Base-by-base conservation (phyloP, 2,329 filamentous ascomycete genomes). In the Lasiodiplodia citricola region DNA sequence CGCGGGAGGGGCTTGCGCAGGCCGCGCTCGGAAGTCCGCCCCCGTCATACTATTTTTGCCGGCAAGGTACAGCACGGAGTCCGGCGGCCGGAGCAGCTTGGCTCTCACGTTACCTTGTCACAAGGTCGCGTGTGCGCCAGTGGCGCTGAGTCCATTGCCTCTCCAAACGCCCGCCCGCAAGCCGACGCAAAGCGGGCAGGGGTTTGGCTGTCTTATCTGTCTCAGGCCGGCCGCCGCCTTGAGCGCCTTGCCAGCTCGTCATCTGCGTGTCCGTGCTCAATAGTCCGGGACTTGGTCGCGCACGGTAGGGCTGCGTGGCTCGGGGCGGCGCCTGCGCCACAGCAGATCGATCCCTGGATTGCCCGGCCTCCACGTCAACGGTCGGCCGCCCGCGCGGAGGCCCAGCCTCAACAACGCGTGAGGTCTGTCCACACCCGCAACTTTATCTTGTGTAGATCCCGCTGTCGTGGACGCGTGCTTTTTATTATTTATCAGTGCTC, bases 121-220 rank as follows among this genome's bases (percentile, higher is more conserved):
- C 60, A 64, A 64, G 60, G 60, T 25, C 44, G 44, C n/a, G 47
- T 38, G 60, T 63, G 58, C 58, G 58, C 58, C 38, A 6, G 37
- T 31, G 63, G 37, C 64, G 52, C 37, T 25, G 54, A 21, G 18
- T 57, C 25, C 52, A 44, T 55, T 57, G 21, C 44, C 37, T 11
- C 23, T 50, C 14, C 28, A 1, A 8, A 31, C 25, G 50, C 50
- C 50, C 28, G 18, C 18, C 31, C 28, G 23, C 38, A 51, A 58
- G 65, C 65, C 65, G 65, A 67, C n/a, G 65, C 28, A 50, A 58
- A 37, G 65, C 64, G 51, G 38, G 54, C 65, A 50, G 16, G 64
- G 41, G 18, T 31, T 18, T 23, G 47, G 60, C 60, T 23, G 60
- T 14, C 41, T 18, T 7, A 35, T 35, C 60, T 63, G 60, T 63